These are phyloP conservation scores for Ascocoryne sarcoides DNA, from an alignment of 2,329 filamentous ascomycete species.

Conservation along the genomic window DNA sequence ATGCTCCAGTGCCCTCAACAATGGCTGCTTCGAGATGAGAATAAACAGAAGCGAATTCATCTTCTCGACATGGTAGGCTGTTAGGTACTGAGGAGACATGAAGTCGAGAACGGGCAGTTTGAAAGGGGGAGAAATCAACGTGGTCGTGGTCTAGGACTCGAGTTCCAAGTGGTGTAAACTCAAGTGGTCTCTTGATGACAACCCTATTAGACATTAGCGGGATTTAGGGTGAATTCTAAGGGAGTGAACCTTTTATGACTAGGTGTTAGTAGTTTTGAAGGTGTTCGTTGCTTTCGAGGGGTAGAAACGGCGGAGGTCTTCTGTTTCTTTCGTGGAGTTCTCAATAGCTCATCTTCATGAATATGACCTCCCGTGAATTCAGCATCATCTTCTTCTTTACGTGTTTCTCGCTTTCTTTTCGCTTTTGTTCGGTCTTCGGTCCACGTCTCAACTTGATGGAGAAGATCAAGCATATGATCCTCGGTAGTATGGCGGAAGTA, in stretches of 20 bases:
- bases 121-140: constrained; percentile 77
- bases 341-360: constrained; percentile 15
- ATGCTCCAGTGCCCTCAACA: constrained; percentile 83
- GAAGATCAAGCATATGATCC: constrained; percentile 19
- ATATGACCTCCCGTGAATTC: constrained; percentile 30
- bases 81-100: constrained; percentile 91
- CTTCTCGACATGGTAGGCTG: constrained; percentile 82
- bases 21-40: constrained; percentile 92
- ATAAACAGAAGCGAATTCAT: constrained; percentile 87
- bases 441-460: constrained; percentile 47
- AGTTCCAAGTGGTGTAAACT: constrained; percentile 92
- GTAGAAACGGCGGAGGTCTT: constrained; percentile 35
- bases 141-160: constrained; percentile 69
- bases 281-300: constrained; percentile 31
- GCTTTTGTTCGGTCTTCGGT: constrained; percentile 59
- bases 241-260: constrained; percentile 48
- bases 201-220: no score
- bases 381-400: constrained; percentile 30
- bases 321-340: constrained; percentile 49
- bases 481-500: constrained; percentile 48
- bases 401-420: constrained; percentile 16
- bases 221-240: background rate
- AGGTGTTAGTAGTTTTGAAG: constrained; percentile 43
- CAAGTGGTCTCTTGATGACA: constrained; percentile 75
- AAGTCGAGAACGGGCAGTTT: constrained; percentile 76